phyloP scores from a whole-genome alignment of 306 rosid species.

The Boehmeria nivea region DNA sequence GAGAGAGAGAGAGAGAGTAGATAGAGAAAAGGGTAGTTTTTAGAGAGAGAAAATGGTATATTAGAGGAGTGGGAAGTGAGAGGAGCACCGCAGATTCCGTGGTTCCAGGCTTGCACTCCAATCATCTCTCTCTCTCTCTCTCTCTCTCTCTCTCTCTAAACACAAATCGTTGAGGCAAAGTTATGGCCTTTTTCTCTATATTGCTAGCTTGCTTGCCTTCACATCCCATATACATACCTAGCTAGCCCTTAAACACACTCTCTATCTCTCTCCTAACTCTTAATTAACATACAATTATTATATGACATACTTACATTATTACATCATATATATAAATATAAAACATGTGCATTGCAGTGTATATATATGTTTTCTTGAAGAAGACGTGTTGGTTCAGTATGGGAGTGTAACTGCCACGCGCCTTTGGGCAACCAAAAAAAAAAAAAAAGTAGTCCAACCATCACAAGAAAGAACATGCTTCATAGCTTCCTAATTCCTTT shows the following conservation, averaged over 20 bases:
- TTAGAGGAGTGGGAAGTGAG: slow-evolving; percentile 25
- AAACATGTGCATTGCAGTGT: slow-evolving; percentile 11
- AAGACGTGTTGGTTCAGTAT: slow-evolving; percentile 22
- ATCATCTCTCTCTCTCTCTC: slow-evolving; percentile 47
- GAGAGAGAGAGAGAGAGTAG: slow-evolving; percentile 9
- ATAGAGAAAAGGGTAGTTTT: neutral
- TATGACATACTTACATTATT: neutral
- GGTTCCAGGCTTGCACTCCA: slow-evolving; percentile 90
- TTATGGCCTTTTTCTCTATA: slow-evolving; percentile 35
- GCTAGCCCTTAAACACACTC: neutral
- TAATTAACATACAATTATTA: slow-evolving; percentile 6
- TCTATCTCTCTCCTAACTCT: slow-evolving; percentile 19
- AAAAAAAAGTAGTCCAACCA: slow-evolving; percentile 11
- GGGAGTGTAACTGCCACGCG: slow-evolving; percentile 12
- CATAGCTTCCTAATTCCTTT: neutral
- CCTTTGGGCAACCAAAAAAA: neutral
- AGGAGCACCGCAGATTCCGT: slow-evolving; percentile 80
- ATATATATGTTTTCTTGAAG: slow-evolving; percentile 13
- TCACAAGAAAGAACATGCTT: slow-evolving; percentile 19
- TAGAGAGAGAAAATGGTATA: neutral
- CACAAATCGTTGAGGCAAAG: slow-evolving; percentile 67
- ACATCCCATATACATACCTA: neutral
- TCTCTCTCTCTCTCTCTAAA: too few relatives aligned
- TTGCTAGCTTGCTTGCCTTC: slow-evolving; percentile 26
- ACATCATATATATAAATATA: neutral